These are phyloP conservation scores for Paecilomyces sp. DNA, from an alignment of 2,329 filamentous ascomycete genomes.

Conservation along the genomic window DNA sequence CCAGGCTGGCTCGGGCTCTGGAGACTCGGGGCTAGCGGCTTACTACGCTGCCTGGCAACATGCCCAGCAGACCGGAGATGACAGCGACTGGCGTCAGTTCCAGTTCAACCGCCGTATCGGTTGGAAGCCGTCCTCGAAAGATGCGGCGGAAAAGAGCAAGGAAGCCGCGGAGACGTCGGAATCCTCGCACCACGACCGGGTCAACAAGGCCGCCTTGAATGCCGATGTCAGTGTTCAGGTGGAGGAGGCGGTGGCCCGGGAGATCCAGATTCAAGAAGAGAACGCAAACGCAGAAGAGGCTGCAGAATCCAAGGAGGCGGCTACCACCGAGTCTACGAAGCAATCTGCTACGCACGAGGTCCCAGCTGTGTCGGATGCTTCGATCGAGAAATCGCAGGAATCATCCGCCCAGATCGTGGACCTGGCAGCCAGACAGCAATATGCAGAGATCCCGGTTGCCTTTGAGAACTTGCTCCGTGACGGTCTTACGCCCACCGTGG, in stretches of 20 bases:
- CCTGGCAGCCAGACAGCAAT: conserved; percentile 64
- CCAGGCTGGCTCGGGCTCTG: conserved; percentile 47
- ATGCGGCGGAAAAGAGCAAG: conserved; percentile 26
- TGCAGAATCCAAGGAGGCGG: conserved; percentile 18
- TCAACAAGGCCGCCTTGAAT: conserved; percentile 44
- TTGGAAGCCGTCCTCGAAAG: conserved; percentile 59
- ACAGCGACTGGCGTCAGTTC: conserved; percentile 85
- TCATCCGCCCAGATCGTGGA: conserved; percentile 74
- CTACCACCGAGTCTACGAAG: conserved; percentile 16
- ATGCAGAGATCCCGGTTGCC: conserved; percentile 79
- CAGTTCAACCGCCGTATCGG: conserved; percentile 83
- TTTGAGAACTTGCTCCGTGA: conserved; percentile 86
- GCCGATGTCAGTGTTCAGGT: conserved; percentile 63
- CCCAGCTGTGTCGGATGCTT: conserved; percentile 39
- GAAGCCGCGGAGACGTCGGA: conserved; percentile 13
- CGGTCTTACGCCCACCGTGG: conserved; percentile 70
- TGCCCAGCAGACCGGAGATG: conserved; percentile 59
- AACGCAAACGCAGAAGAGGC: conserved; percentile 37
- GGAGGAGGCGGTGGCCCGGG: conserved; percentile 74
- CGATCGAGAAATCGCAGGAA: conserved; percentile 55
- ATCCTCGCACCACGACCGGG: conserved; percentile 39
- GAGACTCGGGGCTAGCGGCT: conserved; percentile 68
- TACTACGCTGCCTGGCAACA: conserved; percentile 89
- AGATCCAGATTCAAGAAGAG: conserved; percentile 58
- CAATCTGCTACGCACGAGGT: conserved; percentile 18